Evolutionary conservation across 2,329 filamentous ascomycete genomes (phyloP).

Genomic region (Iodosphaeria phyllophila): DNA sequence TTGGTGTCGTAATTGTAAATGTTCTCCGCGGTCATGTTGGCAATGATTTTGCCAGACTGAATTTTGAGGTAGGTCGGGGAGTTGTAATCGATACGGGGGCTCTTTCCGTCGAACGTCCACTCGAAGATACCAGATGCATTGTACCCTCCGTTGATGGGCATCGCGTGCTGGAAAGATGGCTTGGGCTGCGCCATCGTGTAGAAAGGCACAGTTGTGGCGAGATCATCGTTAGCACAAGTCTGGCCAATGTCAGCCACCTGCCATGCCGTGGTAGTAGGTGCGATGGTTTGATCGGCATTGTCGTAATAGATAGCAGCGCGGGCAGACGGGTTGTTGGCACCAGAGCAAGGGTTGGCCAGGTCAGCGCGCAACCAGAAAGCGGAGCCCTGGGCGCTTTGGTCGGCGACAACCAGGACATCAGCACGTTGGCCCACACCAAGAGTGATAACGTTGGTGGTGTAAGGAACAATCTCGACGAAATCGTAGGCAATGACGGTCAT

Average conservation of each 20-base stretch:
- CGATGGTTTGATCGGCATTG: constrained; percentile 7
- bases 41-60: constrained; percentile 7
- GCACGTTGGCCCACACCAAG: constrained; percentile 18
- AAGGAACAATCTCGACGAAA: constrained; percentile 37
- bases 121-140: constrained; percentile 19
- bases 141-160: constrained; percentile 30
- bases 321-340: constrained; percentile 19
- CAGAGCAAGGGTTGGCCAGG: constrained; percentile 15
- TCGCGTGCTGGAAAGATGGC: constrained; percentile 21
- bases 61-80: constrained; percentile 22
- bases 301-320: constrained; percentile 30
- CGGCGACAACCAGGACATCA: constrained; percentile 24
- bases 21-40: constrained; percentile 11
- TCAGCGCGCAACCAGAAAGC: constrained; percentile 28
- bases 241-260: constrained; percentile 4
- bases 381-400: constrained; percentile 20
- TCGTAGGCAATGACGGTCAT: constrained; percentile 38
- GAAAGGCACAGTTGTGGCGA: constrained; percentile 17
- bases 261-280: constrained; percentile 6
- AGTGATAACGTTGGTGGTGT: constrained; percentile 23
- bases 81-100: constrained; percentile 24
- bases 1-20: constrained; percentile 7
- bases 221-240: constrained; percentile 19
- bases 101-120: constrained; percentile 27
- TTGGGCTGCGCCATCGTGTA: constrained; percentile 26